Conservation (phyloP, 805 yeast genomes). For the Millerago galiae region DNA sequence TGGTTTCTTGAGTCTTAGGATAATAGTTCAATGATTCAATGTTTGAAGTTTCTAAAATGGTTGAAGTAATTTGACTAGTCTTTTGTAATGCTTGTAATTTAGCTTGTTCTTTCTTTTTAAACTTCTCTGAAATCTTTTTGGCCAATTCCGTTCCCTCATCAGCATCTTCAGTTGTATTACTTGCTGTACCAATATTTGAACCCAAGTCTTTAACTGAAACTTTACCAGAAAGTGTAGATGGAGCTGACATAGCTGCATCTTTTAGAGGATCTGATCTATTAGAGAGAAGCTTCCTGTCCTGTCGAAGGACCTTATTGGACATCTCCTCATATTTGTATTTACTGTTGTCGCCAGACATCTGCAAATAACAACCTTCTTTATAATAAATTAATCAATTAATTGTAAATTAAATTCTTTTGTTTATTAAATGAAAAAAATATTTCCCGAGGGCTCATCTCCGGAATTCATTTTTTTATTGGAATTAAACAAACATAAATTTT, state of each 20-base stretch:
- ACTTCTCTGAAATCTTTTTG: conserved; percentile 16
- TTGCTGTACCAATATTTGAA: conserved; percentile 15
- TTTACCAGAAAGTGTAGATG: conserved; percentile 66
- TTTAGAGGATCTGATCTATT: conserved; percentile 30
- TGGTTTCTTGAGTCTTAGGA: conserved; percentile 53
- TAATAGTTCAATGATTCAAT: conserved; percentile 51
- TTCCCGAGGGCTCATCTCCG: background rate
- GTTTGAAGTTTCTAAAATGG: conserved; percentile 28
- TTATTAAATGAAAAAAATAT: background rate
- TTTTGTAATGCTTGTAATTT: conserved; percentile 8
- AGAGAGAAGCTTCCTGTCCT: conserved; percentile 47
- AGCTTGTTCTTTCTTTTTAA: conserved; percentile 14
- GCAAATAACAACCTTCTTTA: background rate
- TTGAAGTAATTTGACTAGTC: conserved; percentile 9
- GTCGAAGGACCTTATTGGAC: conserved; percentile 67
- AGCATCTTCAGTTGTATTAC: conserved; percentile 8
- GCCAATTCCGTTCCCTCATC: conserved; percentile 17
- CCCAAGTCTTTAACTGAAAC: conserved; percentile 73
- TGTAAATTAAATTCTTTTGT: background rate
- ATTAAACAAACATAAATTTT: background rate
- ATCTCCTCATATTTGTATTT: conserved; percentile 60
- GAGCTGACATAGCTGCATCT: conserved; percentile 52
- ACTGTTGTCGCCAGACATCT: conserved; percentile 19
- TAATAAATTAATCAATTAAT: background rate
- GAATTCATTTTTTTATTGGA: background rate